Evolutionary conservation across 1,284 basidiomycete species (phyloP), one percentile per base, ranked within the genome.

Genomic region (Trichosporon faecale): DNA sequence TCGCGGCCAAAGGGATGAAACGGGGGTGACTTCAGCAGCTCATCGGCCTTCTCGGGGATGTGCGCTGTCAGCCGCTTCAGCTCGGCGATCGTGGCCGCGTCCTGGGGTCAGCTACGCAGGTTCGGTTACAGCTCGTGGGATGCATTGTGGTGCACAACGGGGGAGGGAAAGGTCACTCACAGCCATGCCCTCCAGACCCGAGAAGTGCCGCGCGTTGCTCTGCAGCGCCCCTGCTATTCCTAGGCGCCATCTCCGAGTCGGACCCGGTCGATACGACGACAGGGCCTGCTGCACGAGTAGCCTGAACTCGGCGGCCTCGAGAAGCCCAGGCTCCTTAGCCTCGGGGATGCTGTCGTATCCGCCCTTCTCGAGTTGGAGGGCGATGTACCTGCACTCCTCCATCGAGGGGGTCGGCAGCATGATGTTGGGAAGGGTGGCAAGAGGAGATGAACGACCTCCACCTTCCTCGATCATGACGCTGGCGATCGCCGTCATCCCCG

Each of bases 1-100:
- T 74, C 74, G 9, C 57, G 14, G 0, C 73, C 77, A 27, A 81
- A 76, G 8, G 78, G 76, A 23, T 67, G 16, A 64, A 76, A 78
- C 9, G 77, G 78, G 16, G 75, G 76, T 18, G 7, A 1, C 12
- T 21, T 6, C 14, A 33, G 12, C 11, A 68, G 21, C 21, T n/a
- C 49, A 5, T 46, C 49, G 1, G 67, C 67, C 2, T 21, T 35
- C 1, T 25, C 25, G 11, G 23, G 33, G 6, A 71, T 33, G 25
- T 37, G 65, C 9, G 18, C 33, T 3, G 66, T 29, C 11, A 31
- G 44, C 1, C 31, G 44, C 35, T 44, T 29, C 46, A 70, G 46
- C 4, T 55, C 49, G 1, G 25, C 23, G 3, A 64, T 21, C 29
- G 57, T 61, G 0, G 57, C 27, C 18, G 57, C 18, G 9, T 61